Evolutionary conservation across 164 flowering plant species (phyloP).

Genomic region (Stephania cephalantha): DNA sequence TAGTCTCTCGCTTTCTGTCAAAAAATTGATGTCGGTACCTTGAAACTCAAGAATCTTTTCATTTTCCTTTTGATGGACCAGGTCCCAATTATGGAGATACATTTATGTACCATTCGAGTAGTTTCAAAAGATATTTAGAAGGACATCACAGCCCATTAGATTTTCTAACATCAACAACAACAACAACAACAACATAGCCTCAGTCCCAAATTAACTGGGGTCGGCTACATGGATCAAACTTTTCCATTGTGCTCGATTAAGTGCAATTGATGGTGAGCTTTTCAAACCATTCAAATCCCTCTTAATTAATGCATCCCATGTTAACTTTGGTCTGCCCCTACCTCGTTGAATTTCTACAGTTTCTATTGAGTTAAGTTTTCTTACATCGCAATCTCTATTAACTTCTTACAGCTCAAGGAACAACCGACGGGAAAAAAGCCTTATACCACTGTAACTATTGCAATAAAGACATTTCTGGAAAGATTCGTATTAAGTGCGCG

Average conservation of each 20-base stretch:
- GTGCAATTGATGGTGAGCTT: too few species aligned
- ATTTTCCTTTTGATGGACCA: neutral
- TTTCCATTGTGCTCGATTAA: too few species aligned
- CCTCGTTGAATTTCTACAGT: too few species aligned
- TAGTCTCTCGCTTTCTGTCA: neutral
- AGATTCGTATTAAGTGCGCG: constrained; percentile 63
- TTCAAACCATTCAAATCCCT: too few species aligned
- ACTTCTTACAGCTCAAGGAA: constrained; percentile 42
- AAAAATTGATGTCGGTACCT: neutral
- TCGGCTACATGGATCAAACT: too few species aligned
- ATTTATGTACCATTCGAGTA: neutral
- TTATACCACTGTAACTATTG: constrained; percentile 76
- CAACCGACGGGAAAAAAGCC: constrained; percentile 58
- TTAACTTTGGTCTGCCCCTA: too few species aligned
- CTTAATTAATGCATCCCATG: too few species aligned
- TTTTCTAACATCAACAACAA: neutral
- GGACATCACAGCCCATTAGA: neutral
- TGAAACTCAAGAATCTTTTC: neutral
- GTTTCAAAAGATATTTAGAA: neutral
- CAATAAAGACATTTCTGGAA: constrained; percentile 70
- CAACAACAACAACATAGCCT: too few species aligned
- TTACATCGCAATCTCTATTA: neutral
- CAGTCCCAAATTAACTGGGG: too few species aligned
- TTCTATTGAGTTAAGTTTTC: too few species aligned
- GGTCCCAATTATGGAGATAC: neutral